phyloP scores from a whole-genome alignment of 495 filamentous ascomycete species.

The Tuber borchii region DNA sequence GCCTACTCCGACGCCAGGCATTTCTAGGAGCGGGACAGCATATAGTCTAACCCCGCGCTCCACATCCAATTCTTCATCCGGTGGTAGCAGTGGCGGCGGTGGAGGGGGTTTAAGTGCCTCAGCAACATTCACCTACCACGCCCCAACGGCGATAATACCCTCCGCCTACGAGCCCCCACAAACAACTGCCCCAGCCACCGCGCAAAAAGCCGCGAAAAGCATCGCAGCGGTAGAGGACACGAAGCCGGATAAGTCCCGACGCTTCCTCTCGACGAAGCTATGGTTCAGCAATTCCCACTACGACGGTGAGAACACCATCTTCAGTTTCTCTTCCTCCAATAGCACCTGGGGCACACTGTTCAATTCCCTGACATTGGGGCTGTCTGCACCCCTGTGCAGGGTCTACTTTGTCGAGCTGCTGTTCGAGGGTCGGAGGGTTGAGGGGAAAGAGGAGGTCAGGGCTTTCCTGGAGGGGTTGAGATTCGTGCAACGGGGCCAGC shows the following conservation, averaged over 20 bases:
- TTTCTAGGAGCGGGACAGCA: constrained; percentile 10
- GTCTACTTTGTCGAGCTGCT: constrained; percentile 33
- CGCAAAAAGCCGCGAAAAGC: constrained; percentile 13
- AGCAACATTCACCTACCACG: constrained; percentile 15
- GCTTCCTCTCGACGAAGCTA: constrained; percentile 28
- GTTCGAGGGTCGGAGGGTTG: constrained; percentile 16
- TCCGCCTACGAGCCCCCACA: constrained; percentile 13
- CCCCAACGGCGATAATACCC: constrained; percentile 9
- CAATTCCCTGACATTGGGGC: constrained; percentile 26
- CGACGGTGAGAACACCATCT: constrained; percentile 18
- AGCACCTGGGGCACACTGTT: constrained; percentile 24
- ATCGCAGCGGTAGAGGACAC: constrained; percentile 6
- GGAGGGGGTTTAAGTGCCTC: background rate
- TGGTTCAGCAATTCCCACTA: constrained; percentile 13
- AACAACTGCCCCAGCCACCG: background rate
- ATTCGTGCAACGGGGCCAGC: constrained; percentile 10
- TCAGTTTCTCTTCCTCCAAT: constrained; percentile 29
- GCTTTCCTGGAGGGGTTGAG: constrained; percentile 18
- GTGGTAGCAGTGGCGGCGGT: background rate
- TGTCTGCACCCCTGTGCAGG: constrained; percentile 28
- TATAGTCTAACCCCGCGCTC: constrained; percentile 14
- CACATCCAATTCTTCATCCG: constrained; percentile 7
- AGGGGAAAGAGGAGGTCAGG: constrained; percentile 9
- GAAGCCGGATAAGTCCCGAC: constrained; percentile 22
- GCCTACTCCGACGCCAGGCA: background rate